phyloP scores from a whole-genome alignment of 495 filamentous ascomycete species.

The Neurospora tetraspora region DNA sequence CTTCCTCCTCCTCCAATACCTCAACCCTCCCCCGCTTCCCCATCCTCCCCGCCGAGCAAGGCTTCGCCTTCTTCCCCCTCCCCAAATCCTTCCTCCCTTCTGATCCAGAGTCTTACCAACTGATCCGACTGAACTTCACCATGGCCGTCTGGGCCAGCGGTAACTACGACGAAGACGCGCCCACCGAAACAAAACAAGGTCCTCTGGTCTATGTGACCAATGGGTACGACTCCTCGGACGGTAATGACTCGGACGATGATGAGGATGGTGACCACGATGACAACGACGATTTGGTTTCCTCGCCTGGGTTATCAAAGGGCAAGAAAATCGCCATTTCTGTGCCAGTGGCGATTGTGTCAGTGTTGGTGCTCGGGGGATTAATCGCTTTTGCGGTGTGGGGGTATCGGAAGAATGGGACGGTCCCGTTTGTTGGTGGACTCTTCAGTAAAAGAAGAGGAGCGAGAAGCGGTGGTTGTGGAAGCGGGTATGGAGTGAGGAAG shows the following conservation, averaged over 20 bases:
- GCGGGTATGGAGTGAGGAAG: conserved; percentile 21
- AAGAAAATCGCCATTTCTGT: conserved; percentile 12
- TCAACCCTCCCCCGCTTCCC: conserved; percentile 16
- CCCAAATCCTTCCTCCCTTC: conserved; percentile 12
- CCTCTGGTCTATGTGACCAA: conserved; percentile 4
- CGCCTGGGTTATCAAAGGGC: not conserved
- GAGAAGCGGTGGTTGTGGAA: not conserved
- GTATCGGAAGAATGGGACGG: conserved; percentile 10
- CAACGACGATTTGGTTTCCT: not conserved
- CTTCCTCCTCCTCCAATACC: too few relatives aligned
- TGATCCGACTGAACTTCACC: not conserved
- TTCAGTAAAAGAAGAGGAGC: not conserved
- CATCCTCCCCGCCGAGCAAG: conserved; percentile 5
- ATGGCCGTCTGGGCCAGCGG: not conserved
- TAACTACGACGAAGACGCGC: not conserved
- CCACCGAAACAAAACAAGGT: not conserved
- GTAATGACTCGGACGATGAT: not conserved
- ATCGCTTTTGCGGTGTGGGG: not conserved
- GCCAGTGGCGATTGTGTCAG: conserved; percentile 12
- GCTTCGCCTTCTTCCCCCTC: not conserved
- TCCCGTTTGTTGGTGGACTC: conserved; percentile 10
- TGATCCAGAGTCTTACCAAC: not conserved
- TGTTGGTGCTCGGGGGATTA: not conserved
- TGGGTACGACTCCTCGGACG: not conserved
- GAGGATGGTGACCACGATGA: not conserved